These are phyloP conservation scores for Endocarpon pusillum DNA, from an alignment of 495 filamentous ascomycete species.

Conservation along the genomic window DNA sequence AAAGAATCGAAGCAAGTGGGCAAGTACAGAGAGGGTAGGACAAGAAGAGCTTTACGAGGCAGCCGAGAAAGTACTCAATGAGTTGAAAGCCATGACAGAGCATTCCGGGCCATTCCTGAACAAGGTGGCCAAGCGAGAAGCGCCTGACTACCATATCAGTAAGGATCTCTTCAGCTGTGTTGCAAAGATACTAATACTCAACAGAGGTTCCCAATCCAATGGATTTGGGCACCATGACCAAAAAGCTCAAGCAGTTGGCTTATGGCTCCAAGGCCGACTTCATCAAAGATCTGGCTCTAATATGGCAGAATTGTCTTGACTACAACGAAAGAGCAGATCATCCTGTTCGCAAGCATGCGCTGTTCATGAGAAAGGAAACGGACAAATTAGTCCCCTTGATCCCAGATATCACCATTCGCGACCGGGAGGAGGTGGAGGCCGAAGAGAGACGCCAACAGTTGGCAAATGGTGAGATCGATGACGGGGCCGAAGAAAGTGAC, in stretches of 20 bases:
- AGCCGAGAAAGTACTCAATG: constrained; percentile 84
- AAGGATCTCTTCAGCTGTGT: constrained; percentile 17
- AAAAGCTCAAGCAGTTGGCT: constrained; percentile 73
- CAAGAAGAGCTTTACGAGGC: constrained; percentile 98
- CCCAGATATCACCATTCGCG: constrained; percentile 74
- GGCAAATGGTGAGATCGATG: constrained; percentile 49
- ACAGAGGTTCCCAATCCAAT: constrained; percentile 96
- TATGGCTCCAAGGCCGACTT: constrained; percentile 96
- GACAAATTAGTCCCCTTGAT: constrained; percentile 91
- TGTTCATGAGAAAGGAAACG: constrained; percentile 90
- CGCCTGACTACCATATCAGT: constrained; percentile 86
- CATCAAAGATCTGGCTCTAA: constrained; percentile 78
- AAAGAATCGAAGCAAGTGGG: constrained; percentile 97
- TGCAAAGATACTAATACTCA: constrained; percentile 36
- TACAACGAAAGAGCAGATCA: constrained; percentile 88
- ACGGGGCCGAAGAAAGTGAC: constrained; percentile 79
- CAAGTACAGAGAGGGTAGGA: constrained; percentile 87
- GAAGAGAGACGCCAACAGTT: constrained; percentile 76
- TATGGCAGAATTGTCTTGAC: constrained; percentile 89
- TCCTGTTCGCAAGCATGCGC: constrained; percentile 77
- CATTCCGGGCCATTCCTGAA: constrained; percentile 88
- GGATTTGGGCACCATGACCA: constrained; percentile 96
- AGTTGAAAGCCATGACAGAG: constrained; percentile 91
- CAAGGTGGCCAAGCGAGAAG: constrained; percentile 88
- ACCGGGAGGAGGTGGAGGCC: constrained; percentile 88